These are phyloP conservation scores for Prunus mira DNA, from an alignment of 306 rosid species.

Conservation along the genomic window DNA sequence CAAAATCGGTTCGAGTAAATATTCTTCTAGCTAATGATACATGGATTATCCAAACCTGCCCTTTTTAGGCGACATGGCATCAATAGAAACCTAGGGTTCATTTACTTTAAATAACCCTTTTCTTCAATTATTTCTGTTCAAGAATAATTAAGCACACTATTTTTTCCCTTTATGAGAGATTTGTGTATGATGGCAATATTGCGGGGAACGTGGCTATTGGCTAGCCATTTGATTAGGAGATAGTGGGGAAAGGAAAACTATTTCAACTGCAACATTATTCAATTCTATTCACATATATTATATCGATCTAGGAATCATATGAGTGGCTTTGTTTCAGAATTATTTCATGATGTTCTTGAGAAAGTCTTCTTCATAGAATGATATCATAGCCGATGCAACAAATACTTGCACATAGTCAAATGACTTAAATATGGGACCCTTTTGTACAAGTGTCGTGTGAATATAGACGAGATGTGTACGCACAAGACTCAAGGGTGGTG, in stretches of 20 bases:
- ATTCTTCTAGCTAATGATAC: slow-evolving; percentile 8
- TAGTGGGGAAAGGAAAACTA: neutral
- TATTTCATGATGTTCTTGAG: no score
- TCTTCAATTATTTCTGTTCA: neutral
- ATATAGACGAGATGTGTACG: no score
- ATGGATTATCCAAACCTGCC: neutral
- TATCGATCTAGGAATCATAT: no score
- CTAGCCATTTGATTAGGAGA: neutral
- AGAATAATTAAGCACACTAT: neutral
- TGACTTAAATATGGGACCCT: no score
- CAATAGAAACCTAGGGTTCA: neutral
- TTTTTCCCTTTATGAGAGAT: neutral
- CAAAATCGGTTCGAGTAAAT: neutral
- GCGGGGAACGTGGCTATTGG: neutral
- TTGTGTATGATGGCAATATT: neutral
- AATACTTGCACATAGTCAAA: no score
- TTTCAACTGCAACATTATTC: no score
- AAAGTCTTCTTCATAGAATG: no score
- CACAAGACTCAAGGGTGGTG: no score
- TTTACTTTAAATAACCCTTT: neutral
- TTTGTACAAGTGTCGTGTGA: no score
- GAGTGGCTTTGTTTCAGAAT: no score
- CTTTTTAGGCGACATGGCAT: neutral
- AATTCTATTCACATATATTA: no score
- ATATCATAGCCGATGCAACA: no score